Conservation (phyloP, 768 basidiomycete genomes). For the Fomitopsis serialis region DNA sequence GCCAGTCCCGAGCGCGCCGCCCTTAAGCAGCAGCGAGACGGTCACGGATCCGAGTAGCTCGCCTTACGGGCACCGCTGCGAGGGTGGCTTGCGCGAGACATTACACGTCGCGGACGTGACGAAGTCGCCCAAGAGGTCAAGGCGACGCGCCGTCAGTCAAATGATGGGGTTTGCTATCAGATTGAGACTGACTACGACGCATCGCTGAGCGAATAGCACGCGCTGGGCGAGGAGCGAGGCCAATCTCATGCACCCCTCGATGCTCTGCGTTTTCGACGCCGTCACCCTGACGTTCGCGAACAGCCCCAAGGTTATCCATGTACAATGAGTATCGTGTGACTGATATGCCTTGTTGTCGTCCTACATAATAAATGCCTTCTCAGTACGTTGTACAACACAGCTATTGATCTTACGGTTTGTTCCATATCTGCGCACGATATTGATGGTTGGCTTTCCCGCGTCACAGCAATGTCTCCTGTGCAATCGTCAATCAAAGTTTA, state of each 20-base stretch:
- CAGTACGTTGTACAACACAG: too few relatives aligned
- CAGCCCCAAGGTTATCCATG: too few relatives aligned
- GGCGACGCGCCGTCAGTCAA: not conserved
- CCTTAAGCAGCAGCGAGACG: constrained; percentile 81
- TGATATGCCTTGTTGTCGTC: too few relatives aligned
- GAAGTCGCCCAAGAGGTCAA: constrained; percentile 85
- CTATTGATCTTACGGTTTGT: too few relatives aligned
- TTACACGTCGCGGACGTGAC: constrained; percentile 89
- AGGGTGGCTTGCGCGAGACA: constrained; percentile 77
- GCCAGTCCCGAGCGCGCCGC: constrained; percentile 79
- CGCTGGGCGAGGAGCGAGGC: constrained; percentile 89
- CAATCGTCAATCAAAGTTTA: too few relatives aligned
- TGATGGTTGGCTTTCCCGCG: too few relatives aligned
- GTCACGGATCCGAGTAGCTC: constrained; percentile 93
- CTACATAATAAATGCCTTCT: too few relatives aligned
- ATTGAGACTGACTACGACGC: constrained; percentile 27
- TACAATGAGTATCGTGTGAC: too few relatives aligned
- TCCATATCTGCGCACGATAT: too few relatives aligned
- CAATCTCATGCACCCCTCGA: constrained; percentile 87
- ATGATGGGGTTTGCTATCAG: not conserved
- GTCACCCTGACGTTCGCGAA: constrained; percentile 81
- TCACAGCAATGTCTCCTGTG: too few relatives aligned
- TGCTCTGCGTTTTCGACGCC: constrained; percentile 73
- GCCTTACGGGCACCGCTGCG: constrained; percentile 77
- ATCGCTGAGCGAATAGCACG: constrained; percentile 89